phyloP scores from a whole-genome alignment of 192 early-diverging fungal genomes.

The Backusella psychrophila region DNA sequence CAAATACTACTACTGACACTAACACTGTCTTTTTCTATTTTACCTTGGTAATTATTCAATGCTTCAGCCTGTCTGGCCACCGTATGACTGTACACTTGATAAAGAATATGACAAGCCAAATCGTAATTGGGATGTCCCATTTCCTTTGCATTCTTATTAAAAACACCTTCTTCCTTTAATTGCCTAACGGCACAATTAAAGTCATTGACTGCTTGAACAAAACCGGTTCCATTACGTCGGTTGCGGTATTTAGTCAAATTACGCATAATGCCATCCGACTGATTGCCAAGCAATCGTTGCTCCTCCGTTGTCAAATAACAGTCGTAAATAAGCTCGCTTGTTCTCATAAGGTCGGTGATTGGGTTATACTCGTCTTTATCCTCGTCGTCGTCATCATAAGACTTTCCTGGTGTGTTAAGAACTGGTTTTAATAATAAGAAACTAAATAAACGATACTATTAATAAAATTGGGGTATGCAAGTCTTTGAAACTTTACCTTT shows the following conservation, averaged over 20 bases:
- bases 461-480: not conserved
- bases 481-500: not conserved
- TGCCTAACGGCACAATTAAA: constrained; percentile 67
- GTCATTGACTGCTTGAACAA: constrained; percentile 62
- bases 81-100: constrained; percentile 86
- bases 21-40: too few species aligned
- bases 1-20: too few species aligned
- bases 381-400: constrained; percentile 40
- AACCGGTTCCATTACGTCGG: constrained; percentile 60
- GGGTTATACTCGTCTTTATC: constrained; percentile 82
- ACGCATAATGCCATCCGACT: constrained; percentile 65
- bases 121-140: constrained; percentile 51
- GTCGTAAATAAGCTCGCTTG: constrained; percentile 62
- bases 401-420: constrained; percentile 21
- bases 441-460: constrained; percentile 17
- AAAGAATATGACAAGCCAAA: constrained; percentile 79
- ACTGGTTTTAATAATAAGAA: constrained; percentile 48
- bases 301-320: constrained; percentile 53
- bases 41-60: constrained; percentile 71
- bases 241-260: constrained; percentile 77
- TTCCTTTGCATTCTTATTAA: constrained; percentile 26
- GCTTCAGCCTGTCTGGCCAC: constrained; percentile 74
- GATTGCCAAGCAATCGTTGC: constrained; percentile 60
- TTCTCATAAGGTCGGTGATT: constrained; percentile 71
- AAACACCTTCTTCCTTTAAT: constrained; percentile 39